phyloP scores from a whole-genome alignment of 495 filamentous ascomycete species.

The Glonium stellatum region DNA sequence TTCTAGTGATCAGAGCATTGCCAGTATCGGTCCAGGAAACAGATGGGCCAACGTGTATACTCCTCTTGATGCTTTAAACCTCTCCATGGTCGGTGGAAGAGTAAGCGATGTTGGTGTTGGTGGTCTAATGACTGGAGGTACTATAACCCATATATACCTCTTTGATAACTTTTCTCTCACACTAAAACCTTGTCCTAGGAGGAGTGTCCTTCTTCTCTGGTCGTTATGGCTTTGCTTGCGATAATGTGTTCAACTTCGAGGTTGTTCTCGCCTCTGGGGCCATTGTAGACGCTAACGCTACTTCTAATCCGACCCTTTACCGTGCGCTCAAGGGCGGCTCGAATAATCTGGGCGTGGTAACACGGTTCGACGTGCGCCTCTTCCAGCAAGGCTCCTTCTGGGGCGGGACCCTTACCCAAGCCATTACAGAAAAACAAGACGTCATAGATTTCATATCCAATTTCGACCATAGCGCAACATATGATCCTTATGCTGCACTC shows the following conservation, averaged over 20 bases:
- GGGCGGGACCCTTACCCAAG: constrained; percentile 31
- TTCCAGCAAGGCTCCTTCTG: constrained; percentile 19
- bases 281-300: constrained; percentile 22
- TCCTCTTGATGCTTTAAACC: constrained; percentile 18
- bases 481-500: constrained; percentile 20
- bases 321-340: constrained; percentile 28
- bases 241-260: constrained; percentile 28
- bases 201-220: constrained; percentile 31
- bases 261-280: constrained; percentile 30
- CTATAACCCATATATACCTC: not conserved
- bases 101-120: constrained; percentile 25
- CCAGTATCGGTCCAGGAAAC: constrained; percentile 21
- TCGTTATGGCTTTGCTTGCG: constrained; percentile 27
- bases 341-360: constrained; percentile 32
- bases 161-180: not conserved
- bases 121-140: constrained; percentile 29
- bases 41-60: constrained; percentile 27
- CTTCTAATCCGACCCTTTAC: constrained; percentile 21
- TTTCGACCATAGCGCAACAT: constrained; percentile 15
- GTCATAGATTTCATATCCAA: constrained; percentile 14
- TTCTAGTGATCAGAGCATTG: constrained; percentile 11
- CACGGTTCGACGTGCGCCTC: constrained; percentile 16
- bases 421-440: constrained; percentile 17
- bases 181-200: constrained; percentile 11
- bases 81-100: constrained; percentile 25